phyloP scores from a whole-genome alignment of 75 land plant genomes.

The Adiantum capillusveneris region DNA sequence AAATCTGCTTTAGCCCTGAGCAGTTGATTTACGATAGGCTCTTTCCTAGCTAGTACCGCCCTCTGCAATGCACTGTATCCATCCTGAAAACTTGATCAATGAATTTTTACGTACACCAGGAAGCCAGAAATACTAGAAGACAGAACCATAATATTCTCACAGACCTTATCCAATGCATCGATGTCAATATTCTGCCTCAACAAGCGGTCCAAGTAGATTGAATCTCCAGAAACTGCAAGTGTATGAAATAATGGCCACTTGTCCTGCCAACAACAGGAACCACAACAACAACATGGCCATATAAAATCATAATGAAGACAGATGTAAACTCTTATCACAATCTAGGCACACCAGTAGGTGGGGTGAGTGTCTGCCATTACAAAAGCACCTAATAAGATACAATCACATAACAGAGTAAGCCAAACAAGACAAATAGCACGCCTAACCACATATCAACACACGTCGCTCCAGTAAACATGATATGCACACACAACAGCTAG shows the following conservation, averaged over 20 bases:
- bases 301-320: too few species aligned
- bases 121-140: neutral
- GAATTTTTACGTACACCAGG: neutral
- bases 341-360: too few species aligned
- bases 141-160: neutral
- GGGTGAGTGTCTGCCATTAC: too few species aligned
- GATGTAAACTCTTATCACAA: too few species aligned
- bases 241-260: conserved; percentile 78
- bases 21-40: conserved; percentile 51
- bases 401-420: too few species aligned
- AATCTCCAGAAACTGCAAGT: conserved; percentile 72
- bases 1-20: conserved; percentile 61
- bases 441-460: too few species aligned
- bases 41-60: conserved; percentile 63
- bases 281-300: too few species aligned
- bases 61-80: conserved; percentile 72
- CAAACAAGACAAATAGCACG: too few species aligned
- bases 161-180: conserved; percentile 62
- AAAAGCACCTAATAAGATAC: too few species aligned
- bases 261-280: too few species aligned
- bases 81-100: conserved; percentile 30
- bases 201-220: conserved; percentile 44
- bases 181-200: conserved; percentile 59
- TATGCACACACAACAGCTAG: too few species aligned
- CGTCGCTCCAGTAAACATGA: too few species aligned